Percentiles rank a stretch among this genome's conserved stretches.
Conservation (phyloP, 1,284 basidiomycete species). For the Sporisorium graminicola region DNA sequence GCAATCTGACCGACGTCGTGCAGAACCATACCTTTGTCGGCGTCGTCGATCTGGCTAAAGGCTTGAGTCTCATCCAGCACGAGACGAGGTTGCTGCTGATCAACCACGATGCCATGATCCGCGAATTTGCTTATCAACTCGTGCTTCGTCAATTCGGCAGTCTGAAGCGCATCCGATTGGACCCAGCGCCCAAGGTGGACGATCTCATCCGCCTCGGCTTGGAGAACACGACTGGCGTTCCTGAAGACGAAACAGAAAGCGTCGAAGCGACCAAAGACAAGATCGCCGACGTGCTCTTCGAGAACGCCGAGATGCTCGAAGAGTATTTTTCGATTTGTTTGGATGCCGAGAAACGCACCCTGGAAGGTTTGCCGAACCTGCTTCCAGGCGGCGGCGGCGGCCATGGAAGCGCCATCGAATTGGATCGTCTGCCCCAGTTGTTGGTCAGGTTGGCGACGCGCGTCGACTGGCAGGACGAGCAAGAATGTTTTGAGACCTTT, state of each 20-base stretch:
- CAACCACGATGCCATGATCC: slow-evolving; percentile 77
- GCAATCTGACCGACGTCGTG: slow-evolving; percentile 85
- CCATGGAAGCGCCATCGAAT: slow-evolving; percentile 79
- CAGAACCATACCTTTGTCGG: slow-evolving; percentile 92
- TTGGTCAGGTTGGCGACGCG: slow-evolving; percentile 71
- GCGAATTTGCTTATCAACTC: slow-evolving; percentile 95
- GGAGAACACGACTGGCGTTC: slow-evolving; percentile 75
- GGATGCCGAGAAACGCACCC: slow-evolving; percentile 74
- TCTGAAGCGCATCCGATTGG: slow-evolving; percentile 80
- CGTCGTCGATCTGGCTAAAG: slow-evolving; percentile 82
- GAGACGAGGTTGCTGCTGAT: slow-evolving; percentile 89
- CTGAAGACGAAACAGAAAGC: slow-evolving; percentile 68
- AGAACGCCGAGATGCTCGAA: slow-evolving; percentile 83
- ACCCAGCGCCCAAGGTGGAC: slow-evolving; percentile 82
- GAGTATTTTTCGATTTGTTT: slow-evolving; percentile 86
- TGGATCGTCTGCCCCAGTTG: slow-evolving; percentile 72
- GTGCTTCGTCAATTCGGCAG: slow-evolving; percentile 91
- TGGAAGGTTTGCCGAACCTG: slow-evolving; percentile 84
- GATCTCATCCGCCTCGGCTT: slow-evolving; percentile 84
- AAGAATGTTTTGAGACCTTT: slow-evolving; percentile 85
- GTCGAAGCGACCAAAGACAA: slow-evolving; percentile 64
- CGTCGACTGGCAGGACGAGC: slow-evolving; percentile 89
- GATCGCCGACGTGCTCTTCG: slow-evolving; percentile 67
- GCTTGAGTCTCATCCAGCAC: slow-evolving; percentile 87
- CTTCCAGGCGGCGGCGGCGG: slow-evolving; percentile 76